phyloP scores from a whole-genome alignment of 148 eudicot species.

The Rhododendron simsii region DNA sequence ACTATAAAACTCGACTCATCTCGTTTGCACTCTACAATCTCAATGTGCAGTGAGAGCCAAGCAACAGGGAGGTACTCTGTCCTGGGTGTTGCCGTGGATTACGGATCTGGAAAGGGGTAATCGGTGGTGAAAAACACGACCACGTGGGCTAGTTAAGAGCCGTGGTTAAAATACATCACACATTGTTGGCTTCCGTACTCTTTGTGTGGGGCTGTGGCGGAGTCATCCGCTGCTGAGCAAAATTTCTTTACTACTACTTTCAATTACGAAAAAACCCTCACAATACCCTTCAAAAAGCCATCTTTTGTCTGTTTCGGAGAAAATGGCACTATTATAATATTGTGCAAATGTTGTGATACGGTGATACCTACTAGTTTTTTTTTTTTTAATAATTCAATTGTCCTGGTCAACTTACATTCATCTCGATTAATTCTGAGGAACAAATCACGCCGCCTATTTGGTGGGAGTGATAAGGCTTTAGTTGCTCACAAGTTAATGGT shows the following conservation, averaged over 20 bases:
- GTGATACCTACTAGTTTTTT: background rate
- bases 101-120: conserved; percentile 1
- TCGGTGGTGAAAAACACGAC: conserved; percentile 3
- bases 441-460: too few relatives aligned
- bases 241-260: background rate
- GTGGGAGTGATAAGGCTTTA: too few relatives aligned
- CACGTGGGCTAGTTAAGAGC: conserved; percentile 9
- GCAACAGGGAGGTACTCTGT: too few relatives aligned
- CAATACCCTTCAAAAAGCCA: background rate
- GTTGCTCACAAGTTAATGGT: too few relatives aligned
- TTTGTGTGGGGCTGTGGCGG: background rate
- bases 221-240: background rate
- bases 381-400: too few relatives aligned
- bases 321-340: background rate
- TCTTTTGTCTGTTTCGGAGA: background rate
- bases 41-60: too few relatives aligned
- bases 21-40: too few relatives aligned
- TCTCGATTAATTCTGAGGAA: too few relatives aligned
- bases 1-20: too few relatives aligned
- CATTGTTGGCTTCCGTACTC: background rate
- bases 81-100: background rate
- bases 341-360: background rate
- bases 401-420: fast-evolving
- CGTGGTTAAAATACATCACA: background rate
- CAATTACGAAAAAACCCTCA: background rate